phyloP scores from a whole-genome alignment of 1,139 yeast species.

The Lodderomyces elongisporus region DNA sequence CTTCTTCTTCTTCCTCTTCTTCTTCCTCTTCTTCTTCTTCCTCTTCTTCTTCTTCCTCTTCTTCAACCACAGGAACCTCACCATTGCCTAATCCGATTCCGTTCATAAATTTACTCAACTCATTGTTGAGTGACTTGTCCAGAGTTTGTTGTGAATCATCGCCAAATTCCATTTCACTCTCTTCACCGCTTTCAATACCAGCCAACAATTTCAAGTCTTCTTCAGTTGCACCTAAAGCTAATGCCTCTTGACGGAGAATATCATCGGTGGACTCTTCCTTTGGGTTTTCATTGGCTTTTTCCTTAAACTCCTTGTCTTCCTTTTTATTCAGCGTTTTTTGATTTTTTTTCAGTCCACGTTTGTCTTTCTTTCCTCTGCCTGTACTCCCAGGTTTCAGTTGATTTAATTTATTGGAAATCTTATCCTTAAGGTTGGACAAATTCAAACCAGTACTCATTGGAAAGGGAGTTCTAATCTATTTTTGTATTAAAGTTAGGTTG shows the following conservation, averaged over 20 bases:
- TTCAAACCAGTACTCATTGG: conserved; percentile 27
- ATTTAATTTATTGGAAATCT: conserved; percentile 45
- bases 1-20: conserved; percentile 16
- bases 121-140: conserved; percentile 43
- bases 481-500: too few species aligned
- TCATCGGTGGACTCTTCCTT: conserved; percentile 21
- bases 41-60: conserved; percentile 28
- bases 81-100: conserved; percentile 56
- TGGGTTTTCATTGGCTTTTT: conserved; percentile 1
- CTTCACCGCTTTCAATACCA: conserved; percentile 45
- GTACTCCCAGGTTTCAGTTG: conserved; percentile 13
- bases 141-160: conserved; percentile 39
- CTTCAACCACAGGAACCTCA: conserved; percentile 30
- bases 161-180: conserved; percentile 59
- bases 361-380: conserved; percentile 5
- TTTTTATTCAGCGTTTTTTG: conserved; percentile 8
- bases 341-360: conserved; percentile 3
- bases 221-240: conserved; percentile 63
- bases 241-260: conserved; percentile 60
- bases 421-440: conserved; percentile 54
- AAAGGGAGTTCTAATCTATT: too few species aligned
- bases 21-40: conserved; percentile 16
- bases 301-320: not conserved
- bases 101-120: conserved; percentile 61
- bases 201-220: conserved; percentile 55